phyloP scores from a whole-genome alignment of 164 flowering plant species.

The Cinnamomum chago region DNA sequence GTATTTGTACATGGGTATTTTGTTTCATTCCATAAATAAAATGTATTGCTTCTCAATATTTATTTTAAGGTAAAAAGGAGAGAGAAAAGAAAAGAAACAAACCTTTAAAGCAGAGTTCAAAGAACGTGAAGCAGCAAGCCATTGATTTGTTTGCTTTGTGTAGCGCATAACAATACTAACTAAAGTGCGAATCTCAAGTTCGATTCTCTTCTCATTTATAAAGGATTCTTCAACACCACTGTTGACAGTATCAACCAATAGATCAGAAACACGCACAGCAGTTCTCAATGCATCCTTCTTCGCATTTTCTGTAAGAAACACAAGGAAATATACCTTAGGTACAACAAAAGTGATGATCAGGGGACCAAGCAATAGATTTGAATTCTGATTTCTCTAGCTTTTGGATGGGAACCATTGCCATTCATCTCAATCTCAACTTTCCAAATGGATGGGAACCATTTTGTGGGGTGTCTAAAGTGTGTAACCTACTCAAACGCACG shows the following conservation, averaged over 20 bases:
- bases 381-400: too few species aligned
- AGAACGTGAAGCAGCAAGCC: conserved; percentile 76
- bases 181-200: conserved; percentile 61
- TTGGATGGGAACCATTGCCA: too few species aligned
- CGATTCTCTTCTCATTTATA: conserved; percentile 70
- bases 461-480: too few species aligned
- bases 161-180: conserved; percentile 39
- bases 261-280: conserved; percentile 54
- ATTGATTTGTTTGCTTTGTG: conserved; percentile 71
- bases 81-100: neutral
- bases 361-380: neutral
- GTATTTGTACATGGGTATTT: too few species aligned
- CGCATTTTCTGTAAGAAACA: conserved; percentile 45
- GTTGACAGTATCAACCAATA: conserved; percentile 74
- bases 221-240: conserved; percentile 74
- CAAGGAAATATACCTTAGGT: neutral
- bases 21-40: too few species aligned
- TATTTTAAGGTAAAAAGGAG: too few species aligned
- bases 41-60: too few species aligned
- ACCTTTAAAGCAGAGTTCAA: conserved; percentile 79
- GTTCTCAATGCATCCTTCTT: conserved; percentile 59
- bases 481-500: too few species aligned
- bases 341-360: neutral
- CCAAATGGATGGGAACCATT: too few species aligned
- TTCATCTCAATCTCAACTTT: too few species aligned